Evolutionary conservation across 2,329 filamentous ascomycete genomes (phyloP), one percentile per base, ranked within the genome.

Genomic region (Parafenestella ontariensis): DNA sequence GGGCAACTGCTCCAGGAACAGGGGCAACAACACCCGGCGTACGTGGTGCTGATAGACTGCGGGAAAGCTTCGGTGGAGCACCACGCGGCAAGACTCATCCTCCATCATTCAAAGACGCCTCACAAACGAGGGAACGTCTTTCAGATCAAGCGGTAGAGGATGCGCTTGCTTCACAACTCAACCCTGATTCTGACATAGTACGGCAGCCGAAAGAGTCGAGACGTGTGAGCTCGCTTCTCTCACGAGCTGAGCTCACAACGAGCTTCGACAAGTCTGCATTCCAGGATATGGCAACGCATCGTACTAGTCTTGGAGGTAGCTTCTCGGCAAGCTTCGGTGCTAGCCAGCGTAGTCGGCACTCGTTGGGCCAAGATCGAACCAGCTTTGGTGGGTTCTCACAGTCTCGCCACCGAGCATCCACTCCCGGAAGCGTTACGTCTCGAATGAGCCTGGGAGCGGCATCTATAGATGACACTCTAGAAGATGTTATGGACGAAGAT

Each of bases 211-310:
- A 83, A 59, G 83, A 85, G 39, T 86, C 85, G n/a, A 87, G 95
- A 39, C 86, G 95, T 46, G 89, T 98, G 23, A 99, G 95, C 78
- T 98, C 94, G 15, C 85, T 96, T 77, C 82, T 97, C 48, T 93
- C 93, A 15, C 85, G 94, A 66, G 90, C 91, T 28, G 94, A 97
- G 71, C 80, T 97, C 18, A 94, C 91, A 0, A 89, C 91, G 9
- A 95, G 89, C 15, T 90, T 94, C 61, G 92, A 96, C 64, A 85
- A 90, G 66, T 83, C 88, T 1, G 84, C 88, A n/a, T 96, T 96
- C 70, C 84, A 87, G 24, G 92, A 96, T 44, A 85, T 88, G 55
- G 83, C 85, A 77, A 64, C 80, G 76, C 74, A 72, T 46, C 69
- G 77, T 49, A 64, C 76, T 63, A 75, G 79, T 72, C 39, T 74